phyloP scores from a whole-genome alignment of 179 eudicot species.

The Carnegiea gigantea region DNA sequence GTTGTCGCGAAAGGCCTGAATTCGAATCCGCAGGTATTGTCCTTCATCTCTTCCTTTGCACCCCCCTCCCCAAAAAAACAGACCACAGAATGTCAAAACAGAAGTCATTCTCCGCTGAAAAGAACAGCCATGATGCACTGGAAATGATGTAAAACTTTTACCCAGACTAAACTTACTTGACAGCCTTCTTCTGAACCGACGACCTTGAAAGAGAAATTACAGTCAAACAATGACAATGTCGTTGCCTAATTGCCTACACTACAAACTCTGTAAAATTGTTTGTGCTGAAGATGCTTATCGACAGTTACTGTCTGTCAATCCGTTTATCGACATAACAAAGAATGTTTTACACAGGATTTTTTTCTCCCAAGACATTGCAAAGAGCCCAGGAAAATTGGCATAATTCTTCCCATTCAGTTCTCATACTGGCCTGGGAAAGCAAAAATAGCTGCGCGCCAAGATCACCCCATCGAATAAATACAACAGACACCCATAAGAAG shows the following conservation, averaged over 20 bases:
- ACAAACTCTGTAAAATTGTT: background rate
- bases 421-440: background rate
- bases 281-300: background rate
- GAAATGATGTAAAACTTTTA: too few relatives aligned
- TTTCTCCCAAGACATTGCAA: background rate
- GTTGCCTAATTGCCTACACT: background rate
- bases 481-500: background rate
- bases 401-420: background rate
- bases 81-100: too few relatives aligned
- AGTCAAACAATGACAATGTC: too few relatives aligned
- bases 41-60: too few relatives aligned
- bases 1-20: too few relatives aligned
- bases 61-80: too few relatives aligned
- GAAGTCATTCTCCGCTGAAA: too few relatives aligned
- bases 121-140: too few relatives aligned
- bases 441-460: background rate
- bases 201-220: too few relatives aligned
- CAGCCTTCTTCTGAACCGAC: too few relatives aligned
- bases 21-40: too few relatives aligned
- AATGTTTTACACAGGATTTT: background rate
- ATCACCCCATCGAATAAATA: background rate
- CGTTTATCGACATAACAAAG: background rate
- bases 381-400: background rate
- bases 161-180: too few relatives aligned
- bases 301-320: background rate